Base-by-base conservation (phyloP, 2,329 filamentous ascomycete genomes). In the Nothomitra cinnamomea region DNA sequence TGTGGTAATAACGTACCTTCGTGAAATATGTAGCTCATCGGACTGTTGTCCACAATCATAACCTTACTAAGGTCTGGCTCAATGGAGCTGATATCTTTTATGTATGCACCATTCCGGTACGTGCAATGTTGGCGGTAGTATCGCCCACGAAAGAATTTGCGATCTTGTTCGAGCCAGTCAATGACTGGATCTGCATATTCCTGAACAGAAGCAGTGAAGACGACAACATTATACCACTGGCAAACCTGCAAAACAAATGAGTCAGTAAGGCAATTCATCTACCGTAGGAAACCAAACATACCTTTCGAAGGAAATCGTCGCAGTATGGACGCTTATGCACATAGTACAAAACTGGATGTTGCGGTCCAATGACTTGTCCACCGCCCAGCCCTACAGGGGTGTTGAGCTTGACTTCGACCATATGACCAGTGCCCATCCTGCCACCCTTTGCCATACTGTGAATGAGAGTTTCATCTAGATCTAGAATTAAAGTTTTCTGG, bases 181-280 rank as follows among this genome's bases (percentile, higher is more conserved):
- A 98, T 96, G 54, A 98, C 92, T 0, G 92, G 92, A 67, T 98
- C 92, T 55, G 92, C 92, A 63, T 98, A 98, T 67, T 98, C 92
- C 66, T 98, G 92, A 38, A 98, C 92, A 19, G 88, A 95, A 2
- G 92, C 92, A 8, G 92, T 98, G 67, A 98, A 98, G 48, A 96
- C 76, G 52, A 98, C 87, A 15, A 98, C 73, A 65, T 95, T 96
- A 70, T 94, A 98, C 92, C 92, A 98, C 71, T 95, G 95, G 73
- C 82, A 88, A 48, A 95, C 80, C 74, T 92, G 65, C 13, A 24
- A 38, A 6, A 1, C 12, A 19, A 25, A 10, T 13, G 21, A 3
- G n/a, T 43, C 3, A 41, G 35, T 24, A n/a, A 41, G 42, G 8
- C 42, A 21, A 7, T 13, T 6, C n/a, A 19, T 25, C 28, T 10